Evolutionary conservation across 2,329 filamentous ascomycete species (phyloP), one percentile per base, ranked within the genome.

Genomic region (Cercospora janseana): DNA sequence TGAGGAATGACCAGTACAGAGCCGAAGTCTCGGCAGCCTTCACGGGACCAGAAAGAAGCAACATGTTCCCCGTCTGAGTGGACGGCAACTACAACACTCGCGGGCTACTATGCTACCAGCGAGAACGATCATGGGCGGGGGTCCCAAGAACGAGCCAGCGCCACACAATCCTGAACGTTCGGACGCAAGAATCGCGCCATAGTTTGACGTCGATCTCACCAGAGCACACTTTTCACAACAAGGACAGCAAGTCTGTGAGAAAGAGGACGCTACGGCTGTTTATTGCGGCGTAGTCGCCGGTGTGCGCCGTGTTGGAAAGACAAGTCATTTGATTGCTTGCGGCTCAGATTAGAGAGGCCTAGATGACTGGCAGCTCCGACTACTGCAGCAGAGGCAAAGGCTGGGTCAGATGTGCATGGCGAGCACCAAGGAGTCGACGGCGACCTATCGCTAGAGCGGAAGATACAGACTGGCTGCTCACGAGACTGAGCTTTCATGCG

Each of bases 21-120:
- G 49, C 54, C 57, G 57, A 49, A 59, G 57, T 54, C 32, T 28
- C 57, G 57, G 54, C 55, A 55, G 42, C 29, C 24, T 27, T 27
- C 20, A 32, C 41, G 28, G 28, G 27, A 24, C n/a, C 32, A 44
- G 41, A 26, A 45, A 44, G 23, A 34, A 43, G 41, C 49, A 31
- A 49, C 52, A 53, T 49, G 15, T 49, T 45, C 49, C 35, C 50
- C 48, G 48, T 28, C 49, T 49, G 48, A 49, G 47, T 49, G 37
- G 37, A 54, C 45, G 48, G 42, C 38, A 54, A 48, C 49, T 34
- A 50, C 51, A 50, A 42, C 26, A 43, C 41, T 52, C 34, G n/a
- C n/a, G 35, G 49, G 46, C 46, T 42, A 46, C 46, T 40, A 53
- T 44, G 45, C 40, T 46, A 49, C 51, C 51, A 45, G 31, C 45